Percentiles rank a stretch among this genome's conserved stretches.
phyloP scores from a whole-genome alignment of 2,329 filamentous ascomycete species.

The Nemania sp. region DNA sequence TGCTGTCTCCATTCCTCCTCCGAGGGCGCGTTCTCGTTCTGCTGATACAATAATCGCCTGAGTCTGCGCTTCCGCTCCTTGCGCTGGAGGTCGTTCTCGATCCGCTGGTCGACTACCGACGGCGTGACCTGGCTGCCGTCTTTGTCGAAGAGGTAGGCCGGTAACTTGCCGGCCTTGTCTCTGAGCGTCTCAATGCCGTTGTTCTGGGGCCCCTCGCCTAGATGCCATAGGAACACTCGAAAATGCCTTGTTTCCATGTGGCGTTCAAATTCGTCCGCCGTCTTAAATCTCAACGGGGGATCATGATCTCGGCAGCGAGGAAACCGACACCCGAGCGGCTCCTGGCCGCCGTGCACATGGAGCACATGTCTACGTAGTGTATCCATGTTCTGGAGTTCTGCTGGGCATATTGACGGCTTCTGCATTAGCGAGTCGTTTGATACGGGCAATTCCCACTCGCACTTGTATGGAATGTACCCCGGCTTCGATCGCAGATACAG shows the following conservation, averaged over 20 bases:
- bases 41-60: conserved; percentile 48
- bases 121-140: conserved; percentile 63
- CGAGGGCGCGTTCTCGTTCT: conserved; percentile 51
- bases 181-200: conserved; percentile 36
- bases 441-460: conserved; percentile 56
- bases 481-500: conserved; percentile 50
- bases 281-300: conserved; percentile 30
- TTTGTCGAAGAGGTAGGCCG: conserved; percentile 56
- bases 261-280: conserved; percentile 45
- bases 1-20: conserved; percentile 46
- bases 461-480: conserved; percentile 57
- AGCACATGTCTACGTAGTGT: conserved; percentile 60
- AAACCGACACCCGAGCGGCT: conserved; percentile 45
- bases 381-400: conserved; percentile 65
- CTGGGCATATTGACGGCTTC: conserved; percentile 49
- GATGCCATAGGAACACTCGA: conserved; percentile 58
- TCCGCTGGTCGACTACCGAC: conserved; percentile 54
- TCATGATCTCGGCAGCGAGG: conserved; percentile 43
- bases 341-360: conserved; percentile 50
- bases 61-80: conserved; percentile 51
- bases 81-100: conserved; percentile 54
- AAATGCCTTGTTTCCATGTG: conserved; percentile 62
- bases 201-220: conserved; percentile 63
- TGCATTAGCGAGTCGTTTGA: conserved; percentile 28
- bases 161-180: conserved; percentile 41